A percentile compares a stretch with the other conserved stretches of the same genome.
Conservation (phyloP, 371 early-diverging fungal species). For the Actinomortierella wolfii region DNA sequence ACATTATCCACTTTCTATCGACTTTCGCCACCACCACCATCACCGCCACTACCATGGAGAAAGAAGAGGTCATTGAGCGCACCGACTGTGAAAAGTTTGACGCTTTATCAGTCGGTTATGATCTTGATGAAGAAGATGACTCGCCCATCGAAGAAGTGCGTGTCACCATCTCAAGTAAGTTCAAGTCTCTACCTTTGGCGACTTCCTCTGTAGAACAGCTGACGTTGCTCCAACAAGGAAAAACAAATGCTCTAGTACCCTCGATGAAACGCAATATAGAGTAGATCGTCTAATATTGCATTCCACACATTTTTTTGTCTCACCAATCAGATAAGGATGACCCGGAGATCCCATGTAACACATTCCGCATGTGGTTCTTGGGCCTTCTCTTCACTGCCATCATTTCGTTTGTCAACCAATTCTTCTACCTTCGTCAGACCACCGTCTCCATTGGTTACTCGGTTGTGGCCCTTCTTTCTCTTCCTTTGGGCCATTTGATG, state of each 20-base stretch:
- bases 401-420: slow-evolving; percentile 74
- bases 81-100: slow-evolving; percentile 4
- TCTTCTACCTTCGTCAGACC: slow-evolving; percentile 77
- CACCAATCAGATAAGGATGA: slow-evolving; percentile 67
- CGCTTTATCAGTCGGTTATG: neutral
- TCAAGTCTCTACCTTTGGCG: neutral
- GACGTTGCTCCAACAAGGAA: no score
- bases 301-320: slow-evolving; percentile 1
- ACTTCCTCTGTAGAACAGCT: no score
- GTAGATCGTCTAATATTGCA: neutral
- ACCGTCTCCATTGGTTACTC: slow-evolving; percentile 57
- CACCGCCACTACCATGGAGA: slow-evolving; percentile 21
- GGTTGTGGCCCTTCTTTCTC: slow-evolving; percentile 61
- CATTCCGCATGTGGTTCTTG: slow-evolving; percentile 76
- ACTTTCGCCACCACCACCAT: neutral
- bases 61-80: slow-evolving; percentile 8
- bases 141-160: slow-evolving; percentile 80
- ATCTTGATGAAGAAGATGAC: slow-evolving; percentile 58
- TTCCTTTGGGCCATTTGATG: slow-evolving; percentile 70
- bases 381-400: slow-evolving; percentile 63
- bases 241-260: neutral
- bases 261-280: neutral
- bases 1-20: neutral
- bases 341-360: slow-evolving; percentile 70
- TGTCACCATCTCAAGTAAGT: slow-evolving; percentile 63